A percentile compares a stretch with the other conserved stretches of the same genome.
phyloP scores from a whole-genome alignment of 2,329 filamentous ascomycete species.

The Alternaria gansuensis region DNA sequence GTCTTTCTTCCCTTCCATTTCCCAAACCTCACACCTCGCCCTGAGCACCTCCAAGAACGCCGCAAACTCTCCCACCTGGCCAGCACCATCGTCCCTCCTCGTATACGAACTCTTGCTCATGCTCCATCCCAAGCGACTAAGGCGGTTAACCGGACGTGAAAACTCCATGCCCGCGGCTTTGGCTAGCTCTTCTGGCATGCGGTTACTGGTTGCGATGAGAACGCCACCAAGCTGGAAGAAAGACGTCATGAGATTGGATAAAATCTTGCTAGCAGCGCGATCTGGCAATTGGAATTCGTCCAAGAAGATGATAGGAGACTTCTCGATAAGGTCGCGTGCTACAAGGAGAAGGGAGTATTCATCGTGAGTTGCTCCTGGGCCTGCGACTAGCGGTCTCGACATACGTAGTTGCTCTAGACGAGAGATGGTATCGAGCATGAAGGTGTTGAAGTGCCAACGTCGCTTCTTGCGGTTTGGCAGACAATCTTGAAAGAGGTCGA shows the following conservation, averaged over 20 bases:
- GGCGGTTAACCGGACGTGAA: conserved; percentile 61
- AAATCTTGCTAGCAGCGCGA: conserved; percentile 77
- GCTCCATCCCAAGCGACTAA: conserved; percentile 46
- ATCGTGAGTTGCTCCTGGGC: conserved; percentile 46
- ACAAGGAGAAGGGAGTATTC: conserved; percentile 78
- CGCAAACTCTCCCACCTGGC: conserved; percentile 73
- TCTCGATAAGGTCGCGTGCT: conserved; percentile 77
- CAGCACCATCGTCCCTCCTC: conserved; percentile 48
- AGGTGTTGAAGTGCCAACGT: conserved; percentile 85
- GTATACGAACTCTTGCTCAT: conserved; percentile 61
- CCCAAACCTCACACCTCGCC: conserved; percentile 82
- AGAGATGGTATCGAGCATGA: conserved; percentile 81
- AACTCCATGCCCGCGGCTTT: conserved; percentile 78
- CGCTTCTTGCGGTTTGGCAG: conserved; percentile 76
- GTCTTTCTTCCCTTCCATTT: conserved; percentile 79
- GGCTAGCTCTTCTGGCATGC: conserved; percentile 82
- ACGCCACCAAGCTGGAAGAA: conserved; percentile 87
- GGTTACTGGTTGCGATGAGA: conserved; percentile 80
- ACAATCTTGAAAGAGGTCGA: conserved; percentile 81
- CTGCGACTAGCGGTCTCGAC: conserved; percentile 36
- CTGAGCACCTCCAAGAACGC: conserved; percentile 78
- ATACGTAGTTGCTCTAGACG: conserved; percentile 72
- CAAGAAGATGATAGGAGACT: conserved; percentile 78
- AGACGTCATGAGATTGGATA: conserved; percentile 78
- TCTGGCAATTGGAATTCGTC: conserved; percentile 88